Evolutionary conservation across 169 alveolate species (phyloP).

Genomic region (Plasmodium chabaudi): DNA sequence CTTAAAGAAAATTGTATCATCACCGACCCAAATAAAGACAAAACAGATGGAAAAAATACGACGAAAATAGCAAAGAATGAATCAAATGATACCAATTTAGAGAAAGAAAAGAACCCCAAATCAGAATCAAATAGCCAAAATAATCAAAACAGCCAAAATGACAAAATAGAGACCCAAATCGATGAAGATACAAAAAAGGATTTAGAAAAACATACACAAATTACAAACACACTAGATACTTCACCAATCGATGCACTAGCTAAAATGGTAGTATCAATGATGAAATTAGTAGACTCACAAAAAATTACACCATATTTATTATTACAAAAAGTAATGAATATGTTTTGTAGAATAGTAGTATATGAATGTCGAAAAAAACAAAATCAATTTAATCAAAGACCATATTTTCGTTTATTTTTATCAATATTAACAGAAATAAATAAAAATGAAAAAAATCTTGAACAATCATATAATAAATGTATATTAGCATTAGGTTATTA

Average conservation of each 20-base stretch:
- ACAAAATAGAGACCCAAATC: conserved; percentile 6
- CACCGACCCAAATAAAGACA: background rate
- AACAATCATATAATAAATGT: conserved; percentile 79
- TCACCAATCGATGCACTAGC: conserved; percentile 85
- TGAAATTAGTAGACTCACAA: conserved; percentile 88
- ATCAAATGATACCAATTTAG: conserved; percentile 4
- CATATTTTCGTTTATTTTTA: conserved; percentile 82
- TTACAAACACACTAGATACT: conserved; percentile 70
- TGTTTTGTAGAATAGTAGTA: conserved; percentile 85
- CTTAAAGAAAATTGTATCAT: no score
- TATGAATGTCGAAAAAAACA: conserved; percentile 77
- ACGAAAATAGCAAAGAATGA: conserved; percentile 1
- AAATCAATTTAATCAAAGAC: conserved; percentile 80
- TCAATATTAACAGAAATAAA: conserved; percentile 82
- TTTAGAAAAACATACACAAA: background rate
- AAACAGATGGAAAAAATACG: background rate
- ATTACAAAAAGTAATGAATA: conserved; percentile 87
- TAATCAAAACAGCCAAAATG: background rate
- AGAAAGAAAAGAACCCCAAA: conserved; percentile 11
- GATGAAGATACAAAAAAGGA: conserved; percentile 11
- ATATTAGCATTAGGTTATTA: conserved; percentile 83
- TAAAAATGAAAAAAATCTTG: conserved; percentile 81
- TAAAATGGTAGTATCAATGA: conserved; percentile 89
- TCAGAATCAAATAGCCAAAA: conserved; percentile 6
- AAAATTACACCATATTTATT: conserved; percentile 90